These are phyloP conservation scores for Crithidia brevicula DNA, from an alignment of 208 protist species.

Conservation along the genomic window DNA sequence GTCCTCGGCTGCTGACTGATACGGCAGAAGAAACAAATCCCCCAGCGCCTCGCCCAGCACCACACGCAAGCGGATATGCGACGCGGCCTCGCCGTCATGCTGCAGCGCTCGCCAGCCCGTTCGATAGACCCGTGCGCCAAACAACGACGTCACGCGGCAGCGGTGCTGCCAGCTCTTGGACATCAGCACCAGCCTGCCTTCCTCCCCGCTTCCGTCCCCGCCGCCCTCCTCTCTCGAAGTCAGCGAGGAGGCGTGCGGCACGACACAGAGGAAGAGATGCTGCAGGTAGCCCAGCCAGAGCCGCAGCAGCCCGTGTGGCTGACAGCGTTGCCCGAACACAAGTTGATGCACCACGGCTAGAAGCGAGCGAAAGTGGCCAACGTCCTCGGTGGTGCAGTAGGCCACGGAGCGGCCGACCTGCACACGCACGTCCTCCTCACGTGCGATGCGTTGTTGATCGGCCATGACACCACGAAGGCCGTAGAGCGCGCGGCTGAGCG, in stretches of 20 bases:
- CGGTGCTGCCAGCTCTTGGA: conserved; percentile 46
- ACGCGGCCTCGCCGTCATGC: conserved; percentile 36
- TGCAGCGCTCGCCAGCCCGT: conserved; percentile 52
- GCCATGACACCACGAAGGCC: conserved; percentile 55
- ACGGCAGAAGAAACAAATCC: conserved; percentile 66
- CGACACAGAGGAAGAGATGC: conserved; percentile 67
- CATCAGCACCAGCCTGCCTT: conserved; percentile 53
- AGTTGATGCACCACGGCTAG: conserved; percentile 60
- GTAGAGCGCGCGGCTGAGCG: conserved; percentile 43
- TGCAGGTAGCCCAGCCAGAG: conserved; percentile 75
- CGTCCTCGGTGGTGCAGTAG: conserved; percentile 74
- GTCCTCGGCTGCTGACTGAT: conserved; percentile 32
- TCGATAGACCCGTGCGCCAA: conserved; percentile 36
- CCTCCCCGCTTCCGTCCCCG: conserved; percentile 16
- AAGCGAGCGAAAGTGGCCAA: conserved; percentile 43
- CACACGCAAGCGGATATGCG: conserved; percentile 68
- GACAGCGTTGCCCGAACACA: conserved; percentile 61
- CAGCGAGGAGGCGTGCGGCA: conserved; percentile 38
- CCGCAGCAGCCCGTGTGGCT: conserved; percentile 59
- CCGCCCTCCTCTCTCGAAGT: not conserved
- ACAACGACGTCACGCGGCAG: conserved; percentile 26
- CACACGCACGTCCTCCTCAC: conserved; percentile 40
- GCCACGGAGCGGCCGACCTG: conserved; percentile 49
- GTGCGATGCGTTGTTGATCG: conserved; percentile 47
- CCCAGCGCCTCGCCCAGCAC: conserved; percentile 71